Evolutionary conservation across 2,329 filamentous ascomycete species (phyloP), one percentile per base, ranked within the genome.

Genomic region (Leptographium galeiforme): DNA sequence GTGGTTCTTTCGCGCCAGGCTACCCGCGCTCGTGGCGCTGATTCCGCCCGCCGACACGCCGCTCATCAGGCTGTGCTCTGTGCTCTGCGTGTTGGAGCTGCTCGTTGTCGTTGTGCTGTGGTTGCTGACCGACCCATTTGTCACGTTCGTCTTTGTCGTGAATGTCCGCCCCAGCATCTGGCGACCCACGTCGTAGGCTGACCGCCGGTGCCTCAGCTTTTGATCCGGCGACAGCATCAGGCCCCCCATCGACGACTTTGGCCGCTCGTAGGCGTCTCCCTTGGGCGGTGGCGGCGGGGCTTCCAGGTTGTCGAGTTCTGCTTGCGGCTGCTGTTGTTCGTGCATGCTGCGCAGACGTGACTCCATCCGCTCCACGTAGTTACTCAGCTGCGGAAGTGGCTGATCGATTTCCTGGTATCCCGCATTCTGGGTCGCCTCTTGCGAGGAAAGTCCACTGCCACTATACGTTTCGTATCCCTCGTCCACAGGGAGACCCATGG

Each of bases 1-100:
- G 63, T 75, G 68, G 63, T 84, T 85, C 63, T 87, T 86, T 57
- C 90, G 81, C 34, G 89, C 90, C 58, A 94, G 81, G 68, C 91
- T 97, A 52, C 90, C 93, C 16, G 93, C 93, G 68, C 93, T 97
- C 16, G 93, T 97, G 50, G 89, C 87, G 66, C 91, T 97, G 68
- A 96, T 89, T 13, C 79, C 91, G 50, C 90, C 84, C 0, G 93
- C 93, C 52, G 93, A 97, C 51, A 81, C 77, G 4, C 91, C 93
- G 66, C 91, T 97, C 91, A 96, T 96, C 45, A 98, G 68, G 62
- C 88, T 97, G 61, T 85, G 81, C 60, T 84, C 82, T 16, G 89
- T 96, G 64, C 81, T 82, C 60, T 87, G 81, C 1, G 83, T 87
- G 4, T 75, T 74, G 38, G 73, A 81, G 60, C 84, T 90, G 59